Conservation (phyloP, 306 rosid species). For the Acacia acuminata region DNA sequence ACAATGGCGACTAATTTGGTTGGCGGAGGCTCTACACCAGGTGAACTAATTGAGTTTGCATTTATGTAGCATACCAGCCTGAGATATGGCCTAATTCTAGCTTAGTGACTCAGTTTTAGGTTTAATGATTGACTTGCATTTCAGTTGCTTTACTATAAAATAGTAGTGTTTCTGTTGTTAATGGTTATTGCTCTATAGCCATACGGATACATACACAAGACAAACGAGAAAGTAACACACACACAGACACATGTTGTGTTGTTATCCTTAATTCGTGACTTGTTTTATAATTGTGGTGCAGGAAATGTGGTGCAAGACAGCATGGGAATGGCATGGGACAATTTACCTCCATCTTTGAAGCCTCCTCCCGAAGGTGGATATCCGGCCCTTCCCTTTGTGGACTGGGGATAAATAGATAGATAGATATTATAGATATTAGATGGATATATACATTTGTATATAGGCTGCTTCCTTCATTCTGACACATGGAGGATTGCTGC, state of each 20-base stretch:
- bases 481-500: neutral
- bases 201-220: neutral
- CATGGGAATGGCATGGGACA: conserved; percentile 57
- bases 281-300: conserved; percentile 26
- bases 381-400: conserved; percentile 53
- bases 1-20: conserved; percentile 26
- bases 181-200: neutral
- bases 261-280: neutral
- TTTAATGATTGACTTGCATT: neutral
- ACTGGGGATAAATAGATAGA: conserved; percentile 59
- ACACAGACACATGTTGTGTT: neutral
- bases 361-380: conserved; percentile 76
- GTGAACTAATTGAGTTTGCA: conserved; percentile 30
- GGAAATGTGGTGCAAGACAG: conserved; percentile 50
- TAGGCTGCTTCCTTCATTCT: neutral
- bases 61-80: neutral
- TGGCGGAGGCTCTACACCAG: conserved; percentile 34
- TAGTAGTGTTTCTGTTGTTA: neutral
- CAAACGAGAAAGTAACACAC: neutral
- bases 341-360: conserved; percentile 75
- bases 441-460: neutral
- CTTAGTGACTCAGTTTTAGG: neutral
- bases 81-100: neutral
- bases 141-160: neutral
- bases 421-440: neutral